These are phyloP conservation scores for Penicillium nordicum DNA, from an alignment of 2,329 filamentous ascomycete species.

Conservation along the genomic window DNA sequence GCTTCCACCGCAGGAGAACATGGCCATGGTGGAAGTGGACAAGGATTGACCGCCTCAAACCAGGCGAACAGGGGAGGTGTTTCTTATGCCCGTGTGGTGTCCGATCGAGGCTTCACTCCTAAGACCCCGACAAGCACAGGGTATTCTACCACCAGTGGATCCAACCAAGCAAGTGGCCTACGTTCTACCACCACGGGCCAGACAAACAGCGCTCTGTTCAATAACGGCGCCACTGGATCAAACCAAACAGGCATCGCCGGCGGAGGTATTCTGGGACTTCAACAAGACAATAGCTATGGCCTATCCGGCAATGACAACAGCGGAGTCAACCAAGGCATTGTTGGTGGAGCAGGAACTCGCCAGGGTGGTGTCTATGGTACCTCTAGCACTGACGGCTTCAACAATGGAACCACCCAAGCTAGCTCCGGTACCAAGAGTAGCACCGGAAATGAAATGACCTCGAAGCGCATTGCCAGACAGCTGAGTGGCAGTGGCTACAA, in stretches of 20 bases:
- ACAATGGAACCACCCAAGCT: neutral
- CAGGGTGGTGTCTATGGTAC: slow-evolving; percentile 1
- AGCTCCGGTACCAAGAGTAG: neutral
- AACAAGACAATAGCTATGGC: neutral
- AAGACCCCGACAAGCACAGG: neutral
- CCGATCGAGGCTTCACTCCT: neutral
- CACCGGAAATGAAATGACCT: neutral
- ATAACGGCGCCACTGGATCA: neutral
- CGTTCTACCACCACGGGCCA: slow-evolving; percentile 4
- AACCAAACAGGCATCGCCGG: neutral
- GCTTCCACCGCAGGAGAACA: neutral
- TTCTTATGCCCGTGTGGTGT: neutral
- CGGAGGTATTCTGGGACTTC: neutral
- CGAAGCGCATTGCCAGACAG: slow-evolving; percentile 10
- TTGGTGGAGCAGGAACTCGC: slow-evolving; percentile 2
- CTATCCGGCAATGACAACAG: neutral
- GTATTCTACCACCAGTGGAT: neutral
- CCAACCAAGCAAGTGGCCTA: neutral
- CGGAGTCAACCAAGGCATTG: neutral
- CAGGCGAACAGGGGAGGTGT: neutral
- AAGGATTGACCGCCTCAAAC: neutral
- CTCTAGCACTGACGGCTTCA: neutral
- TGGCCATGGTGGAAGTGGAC: neutral
- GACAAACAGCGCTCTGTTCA: slow-evolving; percentile 1
- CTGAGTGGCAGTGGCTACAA: slow-evolving; percentile 15